Percentiles rank a stretch among this genome's conserved stretches.
phyloP scores from a whole-genome alignment of 2,329 filamentous ascomycete genomes.

The Colletotrichum lindemuthianum region DNA sequence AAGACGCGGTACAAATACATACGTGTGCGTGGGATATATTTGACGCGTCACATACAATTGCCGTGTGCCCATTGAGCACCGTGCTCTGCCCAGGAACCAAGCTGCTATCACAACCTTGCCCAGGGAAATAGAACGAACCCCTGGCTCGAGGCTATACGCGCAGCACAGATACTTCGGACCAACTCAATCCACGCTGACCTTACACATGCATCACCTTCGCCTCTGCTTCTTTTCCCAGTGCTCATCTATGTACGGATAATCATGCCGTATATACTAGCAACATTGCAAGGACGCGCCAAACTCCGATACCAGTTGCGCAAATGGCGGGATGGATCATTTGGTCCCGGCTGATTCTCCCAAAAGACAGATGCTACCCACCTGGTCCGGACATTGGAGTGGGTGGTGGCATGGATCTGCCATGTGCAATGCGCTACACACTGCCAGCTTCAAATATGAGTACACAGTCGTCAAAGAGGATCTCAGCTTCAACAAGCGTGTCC shows the following conservation, averaged over 20 bases:
- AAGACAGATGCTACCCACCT: conserved; percentile 17
- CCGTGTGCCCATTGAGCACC: neutral
- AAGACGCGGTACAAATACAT: neutral
- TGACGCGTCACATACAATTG: neutral
- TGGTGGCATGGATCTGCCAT: conserved; percentile 22
- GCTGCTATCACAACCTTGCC: conserved; percentile 5
- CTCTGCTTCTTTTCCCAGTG: neutral
- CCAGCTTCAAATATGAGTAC: neutral
- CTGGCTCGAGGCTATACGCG: neutral
- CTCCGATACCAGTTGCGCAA: conserved; percentile 7
- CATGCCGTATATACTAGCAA: neutral
- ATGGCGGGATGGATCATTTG: conserved; percentile 18
- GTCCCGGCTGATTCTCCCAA: conserved; percentile 16
- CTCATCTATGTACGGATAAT: neutral
- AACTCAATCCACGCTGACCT: too few species aligned
- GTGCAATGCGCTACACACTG: conserved; percentile 9
- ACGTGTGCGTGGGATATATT: neutral
- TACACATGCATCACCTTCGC: too few species aligned
- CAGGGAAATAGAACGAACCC: neutral
- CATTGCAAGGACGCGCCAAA: conserved; percentile 3
- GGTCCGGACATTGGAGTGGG: conserved; percentile 30
- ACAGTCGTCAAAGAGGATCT: neutral
- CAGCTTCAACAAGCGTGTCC: conserved; percentile 2
- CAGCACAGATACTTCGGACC: too few species aligned
- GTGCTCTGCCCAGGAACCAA: neutral